Conservation (phyloP, 345 rosid species). For the Gossypium australe region DNA sequence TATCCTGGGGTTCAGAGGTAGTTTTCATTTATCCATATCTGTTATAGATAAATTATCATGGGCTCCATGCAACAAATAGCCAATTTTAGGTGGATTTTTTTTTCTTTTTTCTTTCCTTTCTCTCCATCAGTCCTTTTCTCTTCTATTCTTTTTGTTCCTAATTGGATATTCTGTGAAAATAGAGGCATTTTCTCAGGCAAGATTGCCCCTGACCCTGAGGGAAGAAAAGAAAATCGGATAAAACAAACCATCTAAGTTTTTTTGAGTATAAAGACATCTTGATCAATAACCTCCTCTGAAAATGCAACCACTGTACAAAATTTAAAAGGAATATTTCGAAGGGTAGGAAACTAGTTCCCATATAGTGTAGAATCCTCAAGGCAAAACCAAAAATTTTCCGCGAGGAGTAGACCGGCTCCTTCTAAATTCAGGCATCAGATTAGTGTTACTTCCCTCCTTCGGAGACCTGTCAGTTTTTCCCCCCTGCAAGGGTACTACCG, state of each 20-base stretch:
- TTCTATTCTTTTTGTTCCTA: neutral
- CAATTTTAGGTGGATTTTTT: neutral
- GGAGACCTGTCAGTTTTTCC: constrained; percentile 50
- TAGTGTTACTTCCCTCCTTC: constrained; percentile 34
- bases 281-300: neutral
- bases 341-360: neutral
- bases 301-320: constrained; percentile 3
- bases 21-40: constrained; percentile 6
- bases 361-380: constrained; percentile 26
- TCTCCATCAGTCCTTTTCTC: neutral
- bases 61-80: neutral
- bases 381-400: constrained; percentile 45
- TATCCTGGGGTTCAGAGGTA: neutral
- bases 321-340: neutral
- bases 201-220: neutral
- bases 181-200: neutral
- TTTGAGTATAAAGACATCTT: neutral
- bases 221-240: neutral
- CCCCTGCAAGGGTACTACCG: constrained; percentile 31
- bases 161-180: neutral
- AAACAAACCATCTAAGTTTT: neutral
- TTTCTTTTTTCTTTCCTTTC: neutral
- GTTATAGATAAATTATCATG: neutral
- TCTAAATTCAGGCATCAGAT: constrained; percentile 43
- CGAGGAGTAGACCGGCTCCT: constrained; percentile 65